Base-by-base conservation (phyloP, 2,329 filamentous ascomycete species). In the Hypoxylon sp. region DNA sequence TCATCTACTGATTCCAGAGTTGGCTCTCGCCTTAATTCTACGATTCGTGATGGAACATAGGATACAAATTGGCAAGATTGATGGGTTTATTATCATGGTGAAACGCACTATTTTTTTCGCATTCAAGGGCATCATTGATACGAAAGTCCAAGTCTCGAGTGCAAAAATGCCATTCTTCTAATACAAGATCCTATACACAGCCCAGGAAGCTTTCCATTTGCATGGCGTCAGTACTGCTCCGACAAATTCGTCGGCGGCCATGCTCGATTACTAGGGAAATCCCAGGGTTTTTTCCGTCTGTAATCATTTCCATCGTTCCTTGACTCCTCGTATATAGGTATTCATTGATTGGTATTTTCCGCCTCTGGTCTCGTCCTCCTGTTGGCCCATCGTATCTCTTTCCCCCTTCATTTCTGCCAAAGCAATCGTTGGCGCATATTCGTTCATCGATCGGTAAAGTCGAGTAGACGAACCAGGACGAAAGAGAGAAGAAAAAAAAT, bases 161-260 rank as follows among this genome's bases (percentile, higher is more conserved):
- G 58, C 58, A 50, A 54, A 65, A 33, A 63, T 69, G 37, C 59
- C 67, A 69, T 69, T 69, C 56, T 64, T 61, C 17, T 63, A 66
- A 37, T 69, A 69, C 63, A 66, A 69, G 42, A 66, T 64, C 66
- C 51, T 63, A 69, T 63, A 59, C 62, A 51, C 40, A 57, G 31
- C 17, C 35, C 35, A 51, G 37, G 51, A 40, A 54, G 11, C 33
- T 35, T 40, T 33, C 42, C 35, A 51, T 27, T 27, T 27, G 25
- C 25, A 27, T 27, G 25, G 25, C 25, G 25, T 27, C 25, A 27
- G 25, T 27, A 27, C 25, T 27, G 25, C 25, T 27, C 25, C 25
- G 25, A 27, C 25, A 5, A 5, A 5, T 4, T 27, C 25, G 25
- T 5, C 25, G 25, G 25, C 25, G 35, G 51, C n/a, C 50, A 60